Evolutionary conservation across 2,329 filamentous ascomycete species (phyloP).

Genomic region (Dichotomopilus funicola): DNA sequence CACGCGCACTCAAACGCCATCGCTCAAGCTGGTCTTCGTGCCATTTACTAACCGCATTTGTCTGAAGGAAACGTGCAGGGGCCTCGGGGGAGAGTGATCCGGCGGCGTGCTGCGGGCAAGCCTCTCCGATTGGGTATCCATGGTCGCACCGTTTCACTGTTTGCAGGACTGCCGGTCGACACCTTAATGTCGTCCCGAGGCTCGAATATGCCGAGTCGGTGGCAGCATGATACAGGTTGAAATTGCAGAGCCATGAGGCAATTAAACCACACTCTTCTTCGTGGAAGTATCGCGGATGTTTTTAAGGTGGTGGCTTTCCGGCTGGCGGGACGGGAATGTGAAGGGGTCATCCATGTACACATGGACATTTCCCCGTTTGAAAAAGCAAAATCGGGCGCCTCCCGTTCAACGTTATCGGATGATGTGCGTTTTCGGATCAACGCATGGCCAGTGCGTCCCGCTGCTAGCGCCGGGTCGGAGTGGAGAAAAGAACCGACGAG

Average conservation of each 20-base stretch:
- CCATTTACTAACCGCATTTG: background rate
- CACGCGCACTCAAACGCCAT: no score
- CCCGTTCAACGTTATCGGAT: background rate
- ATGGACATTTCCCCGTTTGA: background rate
- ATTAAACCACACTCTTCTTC: no score
- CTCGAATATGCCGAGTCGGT: no score
- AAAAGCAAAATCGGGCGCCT: background rate
- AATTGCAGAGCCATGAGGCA: no score
- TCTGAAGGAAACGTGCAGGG: slow-evolving; percentile 7
- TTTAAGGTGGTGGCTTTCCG: no score
- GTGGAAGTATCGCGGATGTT: no score
- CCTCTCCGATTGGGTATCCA: slow-evolving; percentile 9
- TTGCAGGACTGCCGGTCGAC: background rate
- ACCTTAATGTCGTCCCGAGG: background rate
- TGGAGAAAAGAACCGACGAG: background rate
- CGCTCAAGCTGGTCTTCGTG: no score
- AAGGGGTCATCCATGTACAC: background rate
- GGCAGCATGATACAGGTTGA: no score
- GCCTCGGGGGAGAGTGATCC: slow-evolving; percentile 13
- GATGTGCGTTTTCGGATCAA: slow-evolving; percentile 14
- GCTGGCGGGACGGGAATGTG: no score
- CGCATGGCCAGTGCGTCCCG: slow-evolving; percentile 20
- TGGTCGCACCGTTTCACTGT: background rate
- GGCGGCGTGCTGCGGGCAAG: background rate
- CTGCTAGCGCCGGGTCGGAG: slow-evolving; percentile 3